A percentile compares a stretch with the other conserved stretches of the same genome.
phyloP scores from a whole-genome alignment of 768 basidiomycete genomes.

The Mycena albidolilacea region DNA sequence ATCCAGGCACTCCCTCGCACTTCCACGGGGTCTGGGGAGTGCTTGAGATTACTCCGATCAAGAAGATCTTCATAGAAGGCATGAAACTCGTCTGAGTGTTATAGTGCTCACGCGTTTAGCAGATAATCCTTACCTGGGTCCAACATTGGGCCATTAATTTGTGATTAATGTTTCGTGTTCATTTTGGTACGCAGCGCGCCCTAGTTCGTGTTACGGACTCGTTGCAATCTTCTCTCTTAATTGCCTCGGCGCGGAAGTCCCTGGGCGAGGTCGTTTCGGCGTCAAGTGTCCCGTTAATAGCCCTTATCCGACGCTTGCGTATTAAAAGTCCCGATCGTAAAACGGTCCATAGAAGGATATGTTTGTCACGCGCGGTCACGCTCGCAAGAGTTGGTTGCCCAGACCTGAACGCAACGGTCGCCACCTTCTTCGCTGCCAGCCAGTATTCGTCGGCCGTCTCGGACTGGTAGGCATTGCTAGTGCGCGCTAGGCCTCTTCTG shows the following conservation, averaged over 20 bases:
- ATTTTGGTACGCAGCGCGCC: neutral
- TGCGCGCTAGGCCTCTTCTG: neutral
- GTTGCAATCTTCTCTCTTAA: neutral
- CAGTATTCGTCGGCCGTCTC: slow-evolving; percentile 22
- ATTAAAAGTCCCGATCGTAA: slow-evolving; percentile 11
- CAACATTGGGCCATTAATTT: slow-evolving; percentile 13
- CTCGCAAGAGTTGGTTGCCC: slow-evolving; percentile 27
- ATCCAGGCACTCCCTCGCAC: neutral
- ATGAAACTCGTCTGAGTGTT: neutral
- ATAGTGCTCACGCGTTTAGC: slow-evolving; percentile 9
- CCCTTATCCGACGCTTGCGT: slow-evolving; percentile 1
- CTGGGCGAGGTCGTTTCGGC: neutral
- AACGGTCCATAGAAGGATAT: slow-evolving; percentile 24
- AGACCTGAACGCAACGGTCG: slow-evolving; percentile 33
- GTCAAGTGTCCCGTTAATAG: neutral
- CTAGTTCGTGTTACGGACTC: neutral
- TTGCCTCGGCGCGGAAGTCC: slow-evolving; percentile 21
- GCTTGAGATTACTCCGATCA: slow-evolving; percentile 7
- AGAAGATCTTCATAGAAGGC: neutral
- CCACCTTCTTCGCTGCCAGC: slow-evolving; percentile 26
- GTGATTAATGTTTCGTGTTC: slow-evolving; percentile 21
- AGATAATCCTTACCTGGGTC: slow-evolving; percentile 11
- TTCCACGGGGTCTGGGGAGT: neutral
- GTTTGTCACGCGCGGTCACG: slow-evolving; percentile 25
- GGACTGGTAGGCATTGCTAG: neutral